A percentile compares a stretch with the other conserved stretches of the same genome.
Evolutionary conservation across 345 rosid genomes (phyloP).

Genomic region (Hevea brasiliensis): DNA sequence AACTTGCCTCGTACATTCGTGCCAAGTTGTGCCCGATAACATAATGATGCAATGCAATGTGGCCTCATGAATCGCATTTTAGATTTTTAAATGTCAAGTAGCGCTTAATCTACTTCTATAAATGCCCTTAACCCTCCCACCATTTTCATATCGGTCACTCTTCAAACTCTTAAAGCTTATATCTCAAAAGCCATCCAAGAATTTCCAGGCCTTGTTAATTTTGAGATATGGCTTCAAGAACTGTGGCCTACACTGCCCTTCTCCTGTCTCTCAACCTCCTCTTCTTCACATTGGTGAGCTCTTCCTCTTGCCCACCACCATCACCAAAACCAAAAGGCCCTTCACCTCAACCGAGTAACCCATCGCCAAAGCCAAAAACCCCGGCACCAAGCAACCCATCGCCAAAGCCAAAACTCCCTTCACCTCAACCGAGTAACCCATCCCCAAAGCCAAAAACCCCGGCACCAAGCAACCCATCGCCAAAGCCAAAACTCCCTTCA

Average conservation of each 20-base stretch:
- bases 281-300: constrained; percentile 27
- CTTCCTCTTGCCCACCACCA: constrained; percentile 21
- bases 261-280: constrained; percentile 25
- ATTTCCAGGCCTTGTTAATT: background rate
- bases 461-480: background rate
- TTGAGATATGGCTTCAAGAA: constrained; percentile 28
- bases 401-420: background rate
- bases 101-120: background rate
- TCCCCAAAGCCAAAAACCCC: background rate
- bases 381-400: background rate
- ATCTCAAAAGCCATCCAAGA: too few species aligned
- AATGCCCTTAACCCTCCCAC: background rate
- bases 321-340: constrained; percentile 18
- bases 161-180: background rate
- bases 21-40: background rate
- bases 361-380: background rate
- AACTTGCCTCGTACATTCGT: too few species aligned
- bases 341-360: background rate
- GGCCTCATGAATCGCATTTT: too few species aligned
- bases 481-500: background rate
- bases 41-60: too few species aligned
- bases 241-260: constrained; percentile 16
- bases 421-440: background rate
- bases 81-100: too few species aligned
- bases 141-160: background rate